phyloP scores from a whole-genome alignment of 768 basidiomycete genomes.

The Boletus tomentosulus region DNA sequence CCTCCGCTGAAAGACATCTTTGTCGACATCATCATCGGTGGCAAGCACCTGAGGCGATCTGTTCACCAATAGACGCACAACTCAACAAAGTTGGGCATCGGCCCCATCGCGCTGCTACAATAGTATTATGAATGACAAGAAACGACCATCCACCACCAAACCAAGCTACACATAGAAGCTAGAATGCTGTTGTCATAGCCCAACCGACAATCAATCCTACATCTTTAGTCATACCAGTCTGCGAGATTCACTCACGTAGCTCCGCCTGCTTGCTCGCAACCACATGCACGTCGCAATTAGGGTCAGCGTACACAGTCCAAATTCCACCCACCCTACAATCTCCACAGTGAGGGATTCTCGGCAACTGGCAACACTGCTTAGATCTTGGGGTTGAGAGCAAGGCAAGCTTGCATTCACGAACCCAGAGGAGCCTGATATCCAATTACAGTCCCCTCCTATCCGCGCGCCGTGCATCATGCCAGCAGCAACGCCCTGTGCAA shows the following conservation, averaged over 20 bases:
- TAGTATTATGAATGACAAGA: background rate
- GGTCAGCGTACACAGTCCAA: slow-evolving; percentile 55
- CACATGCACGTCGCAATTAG: slow-evolving; percentile 52
- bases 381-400: slow-evolving; percentile 19
- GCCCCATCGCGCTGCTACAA: background rate
- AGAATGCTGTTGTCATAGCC: slow-evolving; percentile 26
- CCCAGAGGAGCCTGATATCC: slow-evolving; percentile 36
- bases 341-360: slow-evolving; percentile 70
- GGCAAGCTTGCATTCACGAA: slow-evolving; percentile 23
- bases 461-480: slow-evolving; percentile 67
- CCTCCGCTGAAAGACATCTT: no score
- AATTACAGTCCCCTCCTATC: slow-evolving; percentile 54
- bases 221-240: slow-evolving; percentile 36
- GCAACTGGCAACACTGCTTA: slow-evolving; percentile 44
- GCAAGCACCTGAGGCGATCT: no score
- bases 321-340: slow-evolving; percentile 73
- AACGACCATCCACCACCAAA: background rate
- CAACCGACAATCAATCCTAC: slow-evolving; percentile 18
- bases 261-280: slow-evolving; percentile 38
- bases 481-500: slow-evolving; percentile 57
- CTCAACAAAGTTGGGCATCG: background rate
- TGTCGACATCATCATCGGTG: no score
- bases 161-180: slow-evolving; percentile 30
- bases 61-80: no score
- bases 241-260: slow-evolving; percentile 40